These are phyloP conservation scores for Coemansia sp. DNA, from an alignment of 192 early-diverging fungal genomes.

Conservation along the genomic window DNA sequence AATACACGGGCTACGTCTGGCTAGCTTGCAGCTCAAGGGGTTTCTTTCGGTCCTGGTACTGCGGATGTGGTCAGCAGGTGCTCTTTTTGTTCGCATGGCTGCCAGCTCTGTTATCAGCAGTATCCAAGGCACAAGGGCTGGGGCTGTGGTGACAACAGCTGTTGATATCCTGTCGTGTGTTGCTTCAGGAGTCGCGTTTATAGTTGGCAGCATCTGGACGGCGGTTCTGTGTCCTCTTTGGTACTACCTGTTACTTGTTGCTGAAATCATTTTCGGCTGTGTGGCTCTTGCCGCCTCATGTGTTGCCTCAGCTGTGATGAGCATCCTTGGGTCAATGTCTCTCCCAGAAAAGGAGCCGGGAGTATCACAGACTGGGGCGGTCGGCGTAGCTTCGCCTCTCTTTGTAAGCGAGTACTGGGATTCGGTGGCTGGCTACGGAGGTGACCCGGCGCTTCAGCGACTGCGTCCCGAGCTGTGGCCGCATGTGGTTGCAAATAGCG, in stretches of 20 bases:
- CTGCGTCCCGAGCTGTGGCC: conserved; percentile 52
- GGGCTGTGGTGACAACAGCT: neutral
- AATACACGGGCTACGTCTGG: neutral
- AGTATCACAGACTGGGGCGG: conserved; percentile 12
- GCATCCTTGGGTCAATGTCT: neutral
- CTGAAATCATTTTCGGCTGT: neutral
- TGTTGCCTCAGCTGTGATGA: conserved; percentile 3
- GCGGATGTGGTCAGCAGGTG: conserved; percentile 6
- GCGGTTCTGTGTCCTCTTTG: conserved; percentile 1
- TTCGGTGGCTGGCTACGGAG: conserved; percentile 5
- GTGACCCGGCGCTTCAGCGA: conserved; percentile 40
- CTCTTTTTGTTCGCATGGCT: neutral
- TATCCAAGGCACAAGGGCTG: neutral
- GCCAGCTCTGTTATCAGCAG: neutral
- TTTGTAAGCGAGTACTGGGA: conserved; percentile 43
- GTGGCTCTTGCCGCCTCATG: conserved; percentile 5
- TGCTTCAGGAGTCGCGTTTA: neutral
- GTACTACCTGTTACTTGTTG: conserved; percentile 1
- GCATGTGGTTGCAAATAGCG: conserved; percentile 21
- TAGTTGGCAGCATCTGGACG: neutral
- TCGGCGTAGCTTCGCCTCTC: conserved; percentile 24
- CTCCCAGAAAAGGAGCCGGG: neutral
- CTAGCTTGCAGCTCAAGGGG: neutral
- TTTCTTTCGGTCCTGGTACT: neutral
- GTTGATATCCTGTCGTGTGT: neutral